Conservation (phyloP, 148 eudicot genomes). For the Nyssa sinensis region DNA sequence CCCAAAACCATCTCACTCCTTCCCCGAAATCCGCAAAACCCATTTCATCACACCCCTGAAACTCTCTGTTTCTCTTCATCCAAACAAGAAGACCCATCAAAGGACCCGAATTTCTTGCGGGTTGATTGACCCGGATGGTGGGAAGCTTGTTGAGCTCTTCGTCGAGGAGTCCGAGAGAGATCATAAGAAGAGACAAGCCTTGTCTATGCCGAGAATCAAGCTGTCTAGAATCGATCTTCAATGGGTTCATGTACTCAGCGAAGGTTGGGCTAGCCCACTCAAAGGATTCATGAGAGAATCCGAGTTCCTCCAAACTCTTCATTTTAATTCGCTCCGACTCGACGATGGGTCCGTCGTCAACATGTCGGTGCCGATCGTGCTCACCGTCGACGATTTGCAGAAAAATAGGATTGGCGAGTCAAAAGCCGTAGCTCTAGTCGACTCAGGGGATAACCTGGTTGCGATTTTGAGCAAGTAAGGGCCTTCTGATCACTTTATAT, state of each 20-base stretch:
- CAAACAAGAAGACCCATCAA: conserved; percentile 8
- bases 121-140: conserved; percentile 83
- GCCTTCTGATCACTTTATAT: not conserved
- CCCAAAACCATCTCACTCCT: conserved; percentile 27
- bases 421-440: conserved; percentile 56
- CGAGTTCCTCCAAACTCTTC: conserved; percentile 99
- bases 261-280: conserved; percentile 97
- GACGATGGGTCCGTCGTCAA: conserved; percentile 64
- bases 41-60: conserved; percentile 12
- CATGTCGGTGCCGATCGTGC: conserved; percentile 96
- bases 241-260: conserved; percentile 93
- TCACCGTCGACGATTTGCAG: conserved; percentile 58
- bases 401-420: conserved; percentile 54
- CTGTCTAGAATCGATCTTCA: conserved; percentile 59
- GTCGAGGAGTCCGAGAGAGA: conserved; percentile 32
- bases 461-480: conserved; percentile 78
- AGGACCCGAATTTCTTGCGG: conserved; percentile 30
- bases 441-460: conserved; percentile 39
- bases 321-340: conserved; percentile 84
- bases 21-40: conserved; percentile 24
- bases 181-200: conserved; percentile 31
- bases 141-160: conserved; percentile 57
- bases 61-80: conserved; percentile 3
- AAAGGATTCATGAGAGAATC: conserved; percentile 85
- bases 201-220: conserved; percentile 41